Conservation (phyloP, 2,329 filamentous ascomycete genomes). For the Penicillium aurantiogriseum region DNA sequence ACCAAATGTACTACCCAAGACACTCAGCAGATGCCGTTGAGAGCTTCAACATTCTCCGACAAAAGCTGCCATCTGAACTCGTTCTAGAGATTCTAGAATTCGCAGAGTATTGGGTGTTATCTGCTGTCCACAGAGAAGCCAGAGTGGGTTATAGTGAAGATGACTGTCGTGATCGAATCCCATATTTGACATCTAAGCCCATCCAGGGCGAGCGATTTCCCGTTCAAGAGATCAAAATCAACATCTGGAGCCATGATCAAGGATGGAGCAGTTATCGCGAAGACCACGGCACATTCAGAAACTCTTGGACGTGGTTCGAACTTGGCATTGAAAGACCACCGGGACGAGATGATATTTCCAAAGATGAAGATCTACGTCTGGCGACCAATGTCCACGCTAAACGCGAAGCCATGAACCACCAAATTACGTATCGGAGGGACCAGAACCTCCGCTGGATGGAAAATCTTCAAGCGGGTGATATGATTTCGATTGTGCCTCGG, state of each 20-base stretch:
- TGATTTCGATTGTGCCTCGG: slow-evolving; percentile 4
- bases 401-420: neutral
- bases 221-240: slow-evolving; percentile 9
- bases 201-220: slow-evolving; percentile 6
- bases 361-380: neutral
- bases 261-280: slow-evolving; percentile 7
- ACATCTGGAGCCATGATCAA: slow-evolving; percentile 13
- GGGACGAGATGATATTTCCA: neutral
- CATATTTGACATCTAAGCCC: slow-evolving; percentile 8
- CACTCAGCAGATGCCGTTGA: slow-evolving; percentile 1
- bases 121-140: neutral
- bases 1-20: neutral
- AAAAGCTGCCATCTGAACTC: slow-evolving; percentile 9
- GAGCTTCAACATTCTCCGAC: slow-evolving; percentile 5
- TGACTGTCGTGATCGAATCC: neutral
- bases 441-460: neutral
- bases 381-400: slow-evolving; percentile 10
- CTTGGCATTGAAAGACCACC: neutral
- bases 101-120: slow-evolving; percentile 10
- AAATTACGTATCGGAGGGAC: neutral
- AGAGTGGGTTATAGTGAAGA: neutral
- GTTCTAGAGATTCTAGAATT: slow-evolving; percentile 5
- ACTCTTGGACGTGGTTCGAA: slow-evolving; percentile 15
- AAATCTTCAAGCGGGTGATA: slow-evolving; percentile 2
- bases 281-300: neutral